Evolutionary conservation across 768 basidiomycete genomes (phyloP).

Genomic region (Kondoa malvinella): DNA sequence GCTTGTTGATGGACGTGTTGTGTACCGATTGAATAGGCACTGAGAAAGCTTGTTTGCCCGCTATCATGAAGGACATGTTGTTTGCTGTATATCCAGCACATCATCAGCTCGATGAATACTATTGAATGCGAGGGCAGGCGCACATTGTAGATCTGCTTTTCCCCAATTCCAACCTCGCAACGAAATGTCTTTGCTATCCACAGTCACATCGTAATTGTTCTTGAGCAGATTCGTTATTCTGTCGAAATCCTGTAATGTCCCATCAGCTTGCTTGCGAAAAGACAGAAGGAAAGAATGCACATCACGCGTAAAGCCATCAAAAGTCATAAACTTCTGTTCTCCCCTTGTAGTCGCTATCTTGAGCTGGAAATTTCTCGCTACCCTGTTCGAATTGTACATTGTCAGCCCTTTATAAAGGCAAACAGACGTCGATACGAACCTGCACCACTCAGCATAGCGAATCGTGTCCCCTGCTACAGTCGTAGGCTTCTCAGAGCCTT

Average conservation of each 20-base stretch:
- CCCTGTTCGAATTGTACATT: conserved; percentile 31
- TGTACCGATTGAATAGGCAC: conserved; percentile 69
- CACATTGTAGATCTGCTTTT: conserved; percentile 79
- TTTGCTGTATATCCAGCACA: conserved; percentile 56
- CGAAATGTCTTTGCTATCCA: conserved; percentile 70
- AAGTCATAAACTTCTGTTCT: conserved; percentile 50
- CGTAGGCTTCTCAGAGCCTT: conserved; percentile 42
- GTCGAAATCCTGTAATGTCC: conserved; percentile 60
- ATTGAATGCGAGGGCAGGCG: too few species aligned
- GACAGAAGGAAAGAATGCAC: conserved; percentile 36
- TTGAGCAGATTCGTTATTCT: conserved; percentile 62
- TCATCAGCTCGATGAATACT: too few species aligned
- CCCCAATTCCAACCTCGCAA: conserved; percentile 99
- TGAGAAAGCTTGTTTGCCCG: conserved; percentile 70
- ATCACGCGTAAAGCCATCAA: conserved; percentile 84
- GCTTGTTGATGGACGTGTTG: conserved; percentile 94
- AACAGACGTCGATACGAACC: conserved; percentile 15
- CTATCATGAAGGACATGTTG: conserved; percentile 78
- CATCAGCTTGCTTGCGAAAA: conserved; percentile 10
- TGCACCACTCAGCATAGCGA: conserved; percentile 42
- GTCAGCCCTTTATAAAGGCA: not conserved
- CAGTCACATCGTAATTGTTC: conserved; percentile 64
- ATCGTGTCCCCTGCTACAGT: conserved; percentile 56
- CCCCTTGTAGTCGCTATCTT: conserved; percentile 51
- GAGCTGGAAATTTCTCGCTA: conserved; percentile 81